Evolutionary conservation across 805 yeast species (phyloP).

Genomic region (Kluyveromyces wickerhamii): DNA sequence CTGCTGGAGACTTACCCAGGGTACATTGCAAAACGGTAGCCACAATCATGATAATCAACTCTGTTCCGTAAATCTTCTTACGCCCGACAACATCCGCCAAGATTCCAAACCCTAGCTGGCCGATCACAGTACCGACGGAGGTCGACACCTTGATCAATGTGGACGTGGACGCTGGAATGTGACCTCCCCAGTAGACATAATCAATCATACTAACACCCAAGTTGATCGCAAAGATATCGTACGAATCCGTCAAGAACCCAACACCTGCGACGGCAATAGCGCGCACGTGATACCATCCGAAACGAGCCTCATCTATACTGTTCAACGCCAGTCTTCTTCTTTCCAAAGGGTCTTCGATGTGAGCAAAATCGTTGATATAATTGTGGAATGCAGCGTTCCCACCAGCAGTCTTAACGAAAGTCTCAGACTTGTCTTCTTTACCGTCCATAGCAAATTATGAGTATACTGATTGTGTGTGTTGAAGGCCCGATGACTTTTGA

Average conservation of each 20-base stretch:
- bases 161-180: conserved; percentile 60
- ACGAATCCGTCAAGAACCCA: conserved; percentile 88
- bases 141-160: conserved; percentile 82
- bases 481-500: too few species aligned
- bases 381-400: conserved; percentile 87
- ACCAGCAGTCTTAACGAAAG: conserved; percentile 43
- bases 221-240: conserved; percentile 87
- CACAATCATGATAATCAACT: conserved; percentile 73
- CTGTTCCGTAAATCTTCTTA: conserved; percentile 80
- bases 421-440: conserved; percentile 20
- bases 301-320: conserved; percentile 70
- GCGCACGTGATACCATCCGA: conserved; percentile 78
- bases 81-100: conserved; percentile 79
- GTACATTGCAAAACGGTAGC: conserved; percentile 75
- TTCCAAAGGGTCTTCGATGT: conserved; percentile 76
- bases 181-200: conserved; percentile 62
- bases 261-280: conserved; percentile 86
- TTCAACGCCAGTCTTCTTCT: conserved; percentile 81
- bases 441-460: too few species aligned
- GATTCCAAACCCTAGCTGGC: conserved; percentile 80
- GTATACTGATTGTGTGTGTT: too few species aligned
- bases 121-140: conserved; percentile 89
- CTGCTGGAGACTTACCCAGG: conserved; percentile 62
- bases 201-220: conserved; percentile 73
- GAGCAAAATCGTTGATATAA: conserved; percentile 69